Percentiles rank a stretch among this genome's conserved stretches.
Conservation (phyloP, 2,329 filamentous ascomycete genomes). For the Aspergillus sp. region DNA sequence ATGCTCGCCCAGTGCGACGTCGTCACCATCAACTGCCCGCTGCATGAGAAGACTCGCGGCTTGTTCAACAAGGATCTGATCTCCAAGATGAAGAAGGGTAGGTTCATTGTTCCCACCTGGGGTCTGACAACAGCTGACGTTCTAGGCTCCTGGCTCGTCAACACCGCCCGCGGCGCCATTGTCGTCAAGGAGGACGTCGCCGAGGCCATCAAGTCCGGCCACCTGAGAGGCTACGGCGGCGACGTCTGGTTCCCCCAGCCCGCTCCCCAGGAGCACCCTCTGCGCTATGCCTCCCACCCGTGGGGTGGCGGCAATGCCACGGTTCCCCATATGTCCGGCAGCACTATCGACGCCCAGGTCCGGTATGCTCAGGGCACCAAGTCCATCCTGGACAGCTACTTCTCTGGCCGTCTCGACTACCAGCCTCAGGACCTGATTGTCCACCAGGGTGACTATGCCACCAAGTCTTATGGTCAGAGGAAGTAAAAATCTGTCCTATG, state of each 20-base stretch:
- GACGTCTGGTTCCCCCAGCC: constrained; percentile 89
- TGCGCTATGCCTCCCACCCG: constrained; percentile 86
- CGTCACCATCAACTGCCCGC: constrained; percentile 98
- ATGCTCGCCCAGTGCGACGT: constrained; percentile 90
- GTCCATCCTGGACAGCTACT: constrained; percentile 84
- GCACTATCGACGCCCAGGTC: constrained; percentile 94
- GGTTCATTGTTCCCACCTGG: constrained; percentile 15
- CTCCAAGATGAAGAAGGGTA: constrained; percentile 96
- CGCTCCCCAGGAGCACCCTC: constrained; percentile 81
- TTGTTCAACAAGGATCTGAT: constrained; percentile 99
- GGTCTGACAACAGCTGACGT: constrained; percentile 6
- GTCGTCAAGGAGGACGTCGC: constrained; percentile 99
- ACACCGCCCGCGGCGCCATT: constrained; percentile 97
- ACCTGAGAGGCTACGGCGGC: constrained; percentile 47
- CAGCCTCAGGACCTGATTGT: constrained; percentile 84
- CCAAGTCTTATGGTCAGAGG: constrained; percentile 81
- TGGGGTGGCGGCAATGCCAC: constrained; percentile 97
- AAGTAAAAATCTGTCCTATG: constrained; percentile 14
- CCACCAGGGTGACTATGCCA: constrained; percentile 81
- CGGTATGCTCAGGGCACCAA: constrained; percentile 82
- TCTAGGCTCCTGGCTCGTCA: constrained; percentile 84
- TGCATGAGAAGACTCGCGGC: constrained; percentile 94
- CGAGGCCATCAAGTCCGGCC: constrained; percentile 79
- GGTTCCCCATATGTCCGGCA: constrained; percentile 98
- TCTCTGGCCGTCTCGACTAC: constrained; percentile 81